Percentiles rank a stretch among this genome's conserved stretches.
phyloP scores from a whole-genome alignment of 1,139 yeast species.

The Saccharomyces hybrid region DNA sequence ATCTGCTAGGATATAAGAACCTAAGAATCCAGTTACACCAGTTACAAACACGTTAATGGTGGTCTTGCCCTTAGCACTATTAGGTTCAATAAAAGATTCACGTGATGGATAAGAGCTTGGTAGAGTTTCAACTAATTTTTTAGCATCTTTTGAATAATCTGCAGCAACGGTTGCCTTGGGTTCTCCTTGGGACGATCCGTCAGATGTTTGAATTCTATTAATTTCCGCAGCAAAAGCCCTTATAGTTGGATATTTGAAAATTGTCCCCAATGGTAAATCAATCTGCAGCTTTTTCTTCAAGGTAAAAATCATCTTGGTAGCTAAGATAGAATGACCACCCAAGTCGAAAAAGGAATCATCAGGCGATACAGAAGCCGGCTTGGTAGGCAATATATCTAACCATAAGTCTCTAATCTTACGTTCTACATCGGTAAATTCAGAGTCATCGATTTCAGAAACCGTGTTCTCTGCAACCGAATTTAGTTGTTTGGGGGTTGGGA shows the following conservation, averaged over 20 bases:
- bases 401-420: slow-evolving; percentile 69
- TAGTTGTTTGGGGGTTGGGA: slow-evolving; percentile 85
- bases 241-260: slow-evolving; percentile 84
- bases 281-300: slow-evolving; percentile 69
- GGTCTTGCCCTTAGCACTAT: slow-evolving; percentile 31
- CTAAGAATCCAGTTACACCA: slow-evolving; percentile 95
- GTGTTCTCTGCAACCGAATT: slow-evolving; percentile 35
- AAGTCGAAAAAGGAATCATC: slow-evolving; percentile 91
- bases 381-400: slow-evolving; percentile 77
- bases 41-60: slow-evolving; percentile 71
- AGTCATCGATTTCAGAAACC: slow-evolving; percentile 39
- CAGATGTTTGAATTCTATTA: slow-evolving; percentile 35
- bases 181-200: slow-evolving; percentile 14
- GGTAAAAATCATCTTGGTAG: slow-evolving; percentile 94
- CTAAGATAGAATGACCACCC: slow-evolving; percentile 96
- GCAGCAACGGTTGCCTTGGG: slow-evolving; percentile 25
- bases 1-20: slow-evolving; percentile 78
- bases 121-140: slow-evolving; percentile 44
- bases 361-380: slow-evolving; percentile 68
- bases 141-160: slow-evolving; percentile 74
- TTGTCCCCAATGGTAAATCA: slow-evolving; percentile 82
- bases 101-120: slow-evolving; percentile 35
- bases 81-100: slow-evolving; percentile 29
- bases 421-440: slow-evolving; percentile 58
- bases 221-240: slow-evolving; percentile 70